Evolutionary conservation across 768 basidiomycete genomes (phyloP).

Genomic region (Boletus tomentosulus): DNA sequence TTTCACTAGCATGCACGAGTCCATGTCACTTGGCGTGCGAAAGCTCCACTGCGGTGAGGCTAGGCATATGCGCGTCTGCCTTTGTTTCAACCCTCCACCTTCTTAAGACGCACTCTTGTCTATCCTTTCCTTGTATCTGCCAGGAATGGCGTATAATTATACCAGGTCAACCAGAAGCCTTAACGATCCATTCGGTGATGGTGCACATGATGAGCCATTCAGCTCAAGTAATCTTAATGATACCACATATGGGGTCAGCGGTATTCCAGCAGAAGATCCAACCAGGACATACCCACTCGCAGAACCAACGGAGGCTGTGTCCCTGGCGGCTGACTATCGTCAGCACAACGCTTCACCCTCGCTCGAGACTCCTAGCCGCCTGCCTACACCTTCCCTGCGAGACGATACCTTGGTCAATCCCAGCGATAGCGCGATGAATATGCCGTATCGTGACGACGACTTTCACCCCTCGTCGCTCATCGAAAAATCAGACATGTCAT

Average conservation of each 20-base stretch:
- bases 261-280: conserved; percentile 11
- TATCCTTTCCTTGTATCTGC: conserved; percentile 18
- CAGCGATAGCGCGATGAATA: conserved; percentile 3
- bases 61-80: not conserved
- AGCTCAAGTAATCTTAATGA: conserved; percentile 11
- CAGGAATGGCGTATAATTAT: conserved; percentile 23
- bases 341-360: conserved; percentile 18
- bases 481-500: conserved; percentile 29
- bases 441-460: conserved; percentile 25
- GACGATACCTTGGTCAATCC: conserved; percentile 4
- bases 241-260: conserved; percentile 19
- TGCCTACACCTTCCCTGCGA: conserved; percentile 15
- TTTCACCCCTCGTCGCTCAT: conserved; percentile 11
- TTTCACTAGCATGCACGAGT: too few species aligned
- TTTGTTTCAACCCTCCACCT: not conserved
- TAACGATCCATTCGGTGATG: conserved; percentile 27
- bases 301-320: conserved; percentile 21
- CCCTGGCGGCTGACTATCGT: conserved; percentile 26
- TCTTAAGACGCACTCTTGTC: not conserved
- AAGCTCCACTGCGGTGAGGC: conserved; percentile 1
- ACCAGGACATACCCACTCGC: not conserved
- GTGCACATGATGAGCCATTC: conserved; percentile 22
- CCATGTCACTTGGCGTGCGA: conserved; percentile 18
- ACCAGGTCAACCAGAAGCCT: conserved; percentile 8
- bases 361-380: conserved; percentile 8